A percentile compares a stretch with the other conserved stretches of the same genome.
Conservation (phyloP, 1,284 basidiomycete species). For the Phellopilus nigrolimitatus region DNA sequence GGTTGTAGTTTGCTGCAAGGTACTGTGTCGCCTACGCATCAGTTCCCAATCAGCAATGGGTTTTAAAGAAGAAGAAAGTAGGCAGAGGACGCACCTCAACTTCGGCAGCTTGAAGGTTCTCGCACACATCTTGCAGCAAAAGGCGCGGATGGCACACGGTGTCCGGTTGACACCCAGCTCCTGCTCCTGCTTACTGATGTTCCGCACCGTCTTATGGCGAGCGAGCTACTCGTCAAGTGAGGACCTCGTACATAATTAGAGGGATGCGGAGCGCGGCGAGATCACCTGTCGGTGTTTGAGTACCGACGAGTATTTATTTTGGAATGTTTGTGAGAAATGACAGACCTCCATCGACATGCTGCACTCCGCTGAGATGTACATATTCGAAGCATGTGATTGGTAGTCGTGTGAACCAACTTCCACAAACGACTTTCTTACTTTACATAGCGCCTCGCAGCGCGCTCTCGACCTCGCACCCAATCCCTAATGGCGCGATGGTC, state of each 20-base stretch:
- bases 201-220: slow-evolving; percentile 54
- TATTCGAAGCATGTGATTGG: no score
- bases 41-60: slow-evolving; percentile 1
- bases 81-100: slow-evolving; percentile 70
- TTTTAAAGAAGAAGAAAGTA: slow-evolving; percentile 12
- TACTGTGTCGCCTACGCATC: slow-evolving; percentile 75
- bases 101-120: slow-evolving; percentile 85
- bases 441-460: slow-evolving; percentile 27
- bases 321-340: no score
- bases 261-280: slow-evolving; percentile 75
- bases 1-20: slow-evolving; percentile 69
- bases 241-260: slow-evolving; percentile 86
- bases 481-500: slow-evolving; percentile 19
- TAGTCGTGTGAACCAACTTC: no score
- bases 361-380: no score
- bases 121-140: slow-evolving; percentile 49
- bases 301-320: no score
- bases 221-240: slow-evolving; percentile 68
- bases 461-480: slow-evolving; percentile 19
- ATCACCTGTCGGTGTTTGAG: no score
- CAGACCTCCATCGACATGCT: slow-evolving; percentile 17
- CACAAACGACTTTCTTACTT: no score
- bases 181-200: slow-evolving; percentile 71
- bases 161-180: slow-evolving; percentile 28
- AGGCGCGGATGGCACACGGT: slow-evolving; percentile 8